Evolutionary conservation across 495 filamentous ascomycete species (phyloP).

Genomic region (Neurospora tetrasperma): DNA sequence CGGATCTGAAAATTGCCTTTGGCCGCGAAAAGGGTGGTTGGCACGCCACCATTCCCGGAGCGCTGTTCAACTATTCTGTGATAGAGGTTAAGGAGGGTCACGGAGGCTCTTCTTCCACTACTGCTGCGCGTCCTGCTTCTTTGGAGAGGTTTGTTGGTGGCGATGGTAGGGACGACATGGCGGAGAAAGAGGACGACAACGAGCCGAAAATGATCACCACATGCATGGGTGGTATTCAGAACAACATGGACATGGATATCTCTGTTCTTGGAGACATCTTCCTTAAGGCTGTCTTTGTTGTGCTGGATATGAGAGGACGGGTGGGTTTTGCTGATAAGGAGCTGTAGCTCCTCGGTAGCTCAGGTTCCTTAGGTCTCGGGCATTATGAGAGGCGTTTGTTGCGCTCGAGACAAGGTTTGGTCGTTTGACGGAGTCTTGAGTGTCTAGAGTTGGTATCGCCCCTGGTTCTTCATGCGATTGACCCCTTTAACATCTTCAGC

Average conservation of each 20-base stretch:
- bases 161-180: background rate
- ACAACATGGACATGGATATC: slow-evolving; percentile 40
- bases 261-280: slow-evolving; percentile 66
- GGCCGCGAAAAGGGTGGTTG: slow-evolving; percentile 45
- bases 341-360: background rate
- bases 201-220: slow-evolving; percentile 10
- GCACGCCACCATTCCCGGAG: slow-evolving; percentile 55
- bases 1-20: slow-evolving; percentile 41
- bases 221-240: slow-evolving; percentile 66
- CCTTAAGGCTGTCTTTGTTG: slow-evolving; percentile 62
- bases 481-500: background rate
- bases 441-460: background rate
- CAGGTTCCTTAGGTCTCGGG: background rate
- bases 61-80: slow-evolving; percentile 54
- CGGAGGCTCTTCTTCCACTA: background rate
- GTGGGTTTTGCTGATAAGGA: slow-evolving; percentile 55
- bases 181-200: too few species aligned
- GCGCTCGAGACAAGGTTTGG: too few species aligned
- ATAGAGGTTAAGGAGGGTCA: slow-evolving; percentile 28
- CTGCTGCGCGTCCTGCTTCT: background rate
- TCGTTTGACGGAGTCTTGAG: background rate
- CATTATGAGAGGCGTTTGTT: too few species aligned
- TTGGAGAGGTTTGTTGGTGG: background rate
- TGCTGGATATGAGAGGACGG: slow-evolving; percentile 61
- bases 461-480: background rate